These are phyloP conservation scores for Backusella westeae DNA, from an alignment of 192 early-diverging fungal genomes.

Conservation along the genomic window DNA sequence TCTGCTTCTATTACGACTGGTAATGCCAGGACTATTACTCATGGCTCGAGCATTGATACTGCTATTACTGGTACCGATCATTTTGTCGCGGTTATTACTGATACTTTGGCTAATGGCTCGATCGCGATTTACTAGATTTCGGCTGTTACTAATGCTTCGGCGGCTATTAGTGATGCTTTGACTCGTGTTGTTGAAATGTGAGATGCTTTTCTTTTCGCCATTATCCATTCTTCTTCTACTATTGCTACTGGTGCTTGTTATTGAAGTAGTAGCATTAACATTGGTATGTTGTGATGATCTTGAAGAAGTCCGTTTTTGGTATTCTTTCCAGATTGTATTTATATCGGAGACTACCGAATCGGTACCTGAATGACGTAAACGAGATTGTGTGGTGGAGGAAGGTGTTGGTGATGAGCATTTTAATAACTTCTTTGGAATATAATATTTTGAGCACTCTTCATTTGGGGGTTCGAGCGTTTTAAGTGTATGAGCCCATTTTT, in stretches of 20 bases:
- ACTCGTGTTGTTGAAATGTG: background rate
- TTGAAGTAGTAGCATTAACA: background rate
- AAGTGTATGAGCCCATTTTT: slow-evolving; percentile 9
- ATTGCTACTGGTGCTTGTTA: background rate
- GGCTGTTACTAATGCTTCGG: background rate
- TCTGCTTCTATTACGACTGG: background rate
- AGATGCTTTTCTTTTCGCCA: background rate
- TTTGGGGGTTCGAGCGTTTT: slow-evolving; percentile 7
- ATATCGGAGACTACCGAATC: background rate
- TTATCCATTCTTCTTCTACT: background rate
- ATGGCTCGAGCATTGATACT: background rate
- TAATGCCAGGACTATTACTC: background rate
- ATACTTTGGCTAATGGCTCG: background rate
- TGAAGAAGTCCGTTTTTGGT: background rate
- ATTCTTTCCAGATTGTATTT: slow-evolving; percentile 11
- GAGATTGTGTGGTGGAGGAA: background rate
- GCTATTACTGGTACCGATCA: background rate
- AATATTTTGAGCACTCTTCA: slow-evolving; percentile 1
- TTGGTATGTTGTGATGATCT: background rate
- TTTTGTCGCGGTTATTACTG: background rate
- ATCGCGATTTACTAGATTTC: background rate
- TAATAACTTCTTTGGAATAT: slow-evolving; percentile 8
- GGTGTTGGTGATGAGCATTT: background rate
- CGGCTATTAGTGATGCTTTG: background rate
- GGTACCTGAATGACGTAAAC: background rate